Evolutionary conservation across 257 asterid genomes (phyloP), one percentile per base, ranked within the genome.

Genomic region (Parsonsia alboflavescens): DNA sequence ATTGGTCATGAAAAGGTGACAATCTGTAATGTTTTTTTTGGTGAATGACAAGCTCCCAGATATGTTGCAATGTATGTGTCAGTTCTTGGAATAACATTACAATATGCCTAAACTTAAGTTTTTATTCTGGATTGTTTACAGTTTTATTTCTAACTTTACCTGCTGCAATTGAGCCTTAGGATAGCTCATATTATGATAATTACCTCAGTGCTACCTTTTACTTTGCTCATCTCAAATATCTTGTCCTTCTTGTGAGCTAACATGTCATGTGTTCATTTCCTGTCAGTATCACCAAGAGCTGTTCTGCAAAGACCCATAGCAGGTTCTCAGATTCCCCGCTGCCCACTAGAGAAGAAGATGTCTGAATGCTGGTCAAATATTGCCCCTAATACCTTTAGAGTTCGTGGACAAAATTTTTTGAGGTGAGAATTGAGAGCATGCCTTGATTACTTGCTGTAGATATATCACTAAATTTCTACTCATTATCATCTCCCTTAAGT

Each of bases 291-390:
- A 8, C 86, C 93, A 66, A 94, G 86, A 82, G 80, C 86, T 62
- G 72, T 86, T 74, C 72, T 88, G 71, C 88, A 76, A 79, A 89
- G 93, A 80, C 99, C 99, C 21, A 79, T 86, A 75, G 98, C 97
- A 26, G 98, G 98, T 54, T 93, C 97, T 79, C 97, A 88, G 80
- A 79, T 93, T 70, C 83, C 80, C 73, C 77, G 85, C 73, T 87
- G 93, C 70, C 87, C 96, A 36, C 69, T 84, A 49, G 98, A 89
- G 83, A 90, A 89, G 87, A 91, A 79, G 48, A 82, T 84, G 79
- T 26, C 91, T 1, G 91, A 85, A 68, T 78, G 84, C 77, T 93
- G 98, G 98, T 93, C 97, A 61, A 75, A 61, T 33, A 66, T 93
- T 54, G 88, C 89, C 66, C 91, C 99, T 7, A 89, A 62, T 82